Evolutionary conservation across 1,139 yeast genomes (phyloP).

Genomic region (Lodderomyces pseudojiufengensis): DNA sequence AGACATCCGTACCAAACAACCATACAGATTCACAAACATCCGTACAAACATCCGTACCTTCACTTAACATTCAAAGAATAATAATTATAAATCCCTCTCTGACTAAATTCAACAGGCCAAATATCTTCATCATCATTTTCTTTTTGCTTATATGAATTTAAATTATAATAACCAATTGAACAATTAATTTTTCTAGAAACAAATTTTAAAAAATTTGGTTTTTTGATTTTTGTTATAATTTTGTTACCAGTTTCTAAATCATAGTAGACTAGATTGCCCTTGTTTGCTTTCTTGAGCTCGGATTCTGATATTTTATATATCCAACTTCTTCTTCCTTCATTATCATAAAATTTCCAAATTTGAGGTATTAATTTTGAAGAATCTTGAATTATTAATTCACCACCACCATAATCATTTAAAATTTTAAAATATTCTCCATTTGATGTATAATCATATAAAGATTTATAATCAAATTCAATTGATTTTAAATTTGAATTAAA

Average conservation of each 20-base stretch:
- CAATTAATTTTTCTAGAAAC: constrained; percentile 64
- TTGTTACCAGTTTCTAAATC: constrained; percentile 68
- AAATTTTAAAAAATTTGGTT: constrained; percentile 58
- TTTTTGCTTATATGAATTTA: constrained; percentile 32
- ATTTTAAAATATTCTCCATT: constrained; percentile 33
- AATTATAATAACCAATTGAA: constrained; percentile 48
- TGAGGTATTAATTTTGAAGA: constrained; percentile 21
- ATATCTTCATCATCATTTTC: constrained; percentile 29
- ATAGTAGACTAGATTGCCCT: constrained; percentile 44
- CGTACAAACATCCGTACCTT: too few relatives aligned
- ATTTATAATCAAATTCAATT: constrained; percentile 41
- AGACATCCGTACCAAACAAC: too few relatives aligned
- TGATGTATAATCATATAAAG: constrained; percentile 36
- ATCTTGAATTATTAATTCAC: constrained; percentile 23
- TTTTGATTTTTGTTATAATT: constrained; percentile 50
- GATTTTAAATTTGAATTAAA: constrained; percentile 30
- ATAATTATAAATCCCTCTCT: constrained; percentile 70
- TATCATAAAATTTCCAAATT: constrained; percentile 54
- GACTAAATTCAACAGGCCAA: constrained; percentile 63
- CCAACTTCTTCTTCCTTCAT: constrained; percentile 83
- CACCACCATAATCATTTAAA: constrained; percentile 16
- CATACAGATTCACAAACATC: too few relatives aligned
- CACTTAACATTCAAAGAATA: constrained; percentile 52
- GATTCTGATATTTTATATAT: constrained; percentile 47
- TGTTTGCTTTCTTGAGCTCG: constrained; percentile 17